Conservation (phyloP, 345 rosid species). For the Stellera chamaejasme region DNA sequence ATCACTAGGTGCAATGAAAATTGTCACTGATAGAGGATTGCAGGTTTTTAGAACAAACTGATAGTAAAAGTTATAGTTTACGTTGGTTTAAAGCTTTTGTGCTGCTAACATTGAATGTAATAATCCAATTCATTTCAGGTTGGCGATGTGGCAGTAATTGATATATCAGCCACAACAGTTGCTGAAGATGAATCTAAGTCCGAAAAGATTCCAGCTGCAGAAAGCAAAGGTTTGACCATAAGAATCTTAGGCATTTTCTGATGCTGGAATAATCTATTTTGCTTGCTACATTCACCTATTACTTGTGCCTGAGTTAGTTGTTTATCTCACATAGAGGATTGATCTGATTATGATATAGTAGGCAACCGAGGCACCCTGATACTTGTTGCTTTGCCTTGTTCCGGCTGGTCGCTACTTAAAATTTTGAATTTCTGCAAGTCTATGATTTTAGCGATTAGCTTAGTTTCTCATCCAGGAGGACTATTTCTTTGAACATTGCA, state of each 20-base stretch:
- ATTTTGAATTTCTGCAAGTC: too few species aligned
- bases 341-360: too few species aligned
- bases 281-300: too few species aligned
- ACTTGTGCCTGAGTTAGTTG: too few species aligned
- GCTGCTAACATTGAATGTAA: neutral
- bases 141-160: constrained; percentile 77
- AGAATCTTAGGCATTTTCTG: constrained; percentile 4
- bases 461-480: neutral
- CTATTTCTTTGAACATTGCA: neutral
- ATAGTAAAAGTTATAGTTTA: neutral
- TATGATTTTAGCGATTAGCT: neutral
- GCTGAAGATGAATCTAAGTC: constrained; percentile 50
- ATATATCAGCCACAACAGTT: constrained; percentile 71
- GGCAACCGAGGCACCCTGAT: too few species aligned
- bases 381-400: too few species aligned
- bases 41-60: constrained; percentile 35
- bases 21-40: constrained; percentile 75
- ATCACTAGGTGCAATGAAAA: constrained; percentile 58
- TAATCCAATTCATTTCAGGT: constrained; percentile 36
- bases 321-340: too few species aligned
- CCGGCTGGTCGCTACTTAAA: too few species aligned
- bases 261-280: neutral
- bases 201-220: constrained; percentile 72
- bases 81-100: neutral
- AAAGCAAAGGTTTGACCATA: constrained; percentile 63